Evolutionary conservation across 179 eudicot genomes (phyloP), one percentile per base, ranked within the genome.

Genomic region (Spinacia oleracea): DNA sequence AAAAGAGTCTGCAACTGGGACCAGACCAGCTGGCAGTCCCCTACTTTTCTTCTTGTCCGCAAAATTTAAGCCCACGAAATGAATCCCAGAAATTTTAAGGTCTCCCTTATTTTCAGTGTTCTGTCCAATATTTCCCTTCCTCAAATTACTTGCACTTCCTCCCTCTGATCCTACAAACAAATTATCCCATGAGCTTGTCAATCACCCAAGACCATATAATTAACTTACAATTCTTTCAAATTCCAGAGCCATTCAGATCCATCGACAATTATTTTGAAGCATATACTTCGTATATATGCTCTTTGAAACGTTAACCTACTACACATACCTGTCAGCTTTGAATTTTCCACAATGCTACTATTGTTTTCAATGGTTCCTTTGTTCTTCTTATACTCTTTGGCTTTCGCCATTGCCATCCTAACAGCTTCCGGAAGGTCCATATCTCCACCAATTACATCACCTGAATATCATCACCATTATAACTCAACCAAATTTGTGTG

Each of bases 21-120:
- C 76, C 84, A 94, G 85, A 62, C 98, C 96, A 80, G 94, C 87
- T 23, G 96, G 98, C 78, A 92, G 85, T 73, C 88, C 90, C 82
- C 96, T 90, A 82, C 87, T 76, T 64, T 86, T 88, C 85, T 88
- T 94, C 87, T 92, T 92, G 65, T 92, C 97, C 14, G 89, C 59
- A 74, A 94, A 94, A 77, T 78, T 81, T 23, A 94, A 90, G 81
- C 97, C 98, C 73, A 89, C 72, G 80, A 94, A 94, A 84, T 92
- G 96, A 53, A 85, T 86, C 75, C 88, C 87, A 0, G 94, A 92
- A 83, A 92, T 68, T 64, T 70, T 81, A 34, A 77, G 74, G 38
- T 79, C 89, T 40, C 81, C 86, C 80, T 82, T 89, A 78, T 86
- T 88, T 70, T 59, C 71, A 76, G 32, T 53, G 18, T 73, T 73